phyloP scores from a whole-genome alignment of 2,329 filamentous ascomycete genomes.

The Epichloe coenophiala region DNA sequence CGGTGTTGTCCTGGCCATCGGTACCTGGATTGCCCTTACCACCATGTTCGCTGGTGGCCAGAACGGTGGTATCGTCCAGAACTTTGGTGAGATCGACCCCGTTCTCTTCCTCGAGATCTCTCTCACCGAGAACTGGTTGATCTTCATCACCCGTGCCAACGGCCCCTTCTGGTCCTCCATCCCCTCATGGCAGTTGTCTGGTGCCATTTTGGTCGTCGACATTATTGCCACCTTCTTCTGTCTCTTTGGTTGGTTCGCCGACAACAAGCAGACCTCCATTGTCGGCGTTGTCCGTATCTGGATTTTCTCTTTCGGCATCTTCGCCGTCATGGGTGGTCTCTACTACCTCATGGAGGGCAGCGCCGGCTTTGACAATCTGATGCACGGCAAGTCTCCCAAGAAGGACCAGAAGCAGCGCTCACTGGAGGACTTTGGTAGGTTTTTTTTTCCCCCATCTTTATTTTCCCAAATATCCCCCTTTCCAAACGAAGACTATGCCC shows the following conservation, averaged over 20 bases:
- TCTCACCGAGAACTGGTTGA: constrained; percentile 88
- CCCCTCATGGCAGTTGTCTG: constrained; percentile 71
- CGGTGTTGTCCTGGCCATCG: constrained; percentile 65
- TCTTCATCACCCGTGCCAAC: constrained; percentile 90
- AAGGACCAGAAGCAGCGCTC: constrained; percentile 71
- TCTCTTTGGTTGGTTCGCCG: constrained; percentile 70
- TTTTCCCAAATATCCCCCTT: too few species aligned
- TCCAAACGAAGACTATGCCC: too few species aligned
- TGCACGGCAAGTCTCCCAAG: constrained; percentile 81
- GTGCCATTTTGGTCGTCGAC: constrained; percentile 70
- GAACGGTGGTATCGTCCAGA: constrained; percentile 77
- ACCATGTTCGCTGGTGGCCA: constrained; percentile 62
- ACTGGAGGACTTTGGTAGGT: constrained; percentile 79
- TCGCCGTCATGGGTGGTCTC: constrained; percentile 66
- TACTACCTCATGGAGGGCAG: constrained; percentile 71
- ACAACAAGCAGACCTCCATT: constrained; percentile 52
- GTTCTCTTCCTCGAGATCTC: constrained; percentile 84
- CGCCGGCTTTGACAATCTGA: constrained; percentile 74
- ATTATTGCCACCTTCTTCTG: constrained; percentile 75
- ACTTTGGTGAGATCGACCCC: constrained; percentile 68
- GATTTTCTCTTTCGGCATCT: constrained; percentile 83
- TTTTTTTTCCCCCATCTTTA: too few species aligned
- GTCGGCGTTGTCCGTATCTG: constrained; percentile 79
- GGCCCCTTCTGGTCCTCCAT: constrained; percentile 85
- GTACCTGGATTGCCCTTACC: constrained; percentile 80